Evolutionary conservation across 2,329 filamentous ascomycete genomes (phyloP).

Genomic region (Lasiodiplodia gonubiensis): DNA sequence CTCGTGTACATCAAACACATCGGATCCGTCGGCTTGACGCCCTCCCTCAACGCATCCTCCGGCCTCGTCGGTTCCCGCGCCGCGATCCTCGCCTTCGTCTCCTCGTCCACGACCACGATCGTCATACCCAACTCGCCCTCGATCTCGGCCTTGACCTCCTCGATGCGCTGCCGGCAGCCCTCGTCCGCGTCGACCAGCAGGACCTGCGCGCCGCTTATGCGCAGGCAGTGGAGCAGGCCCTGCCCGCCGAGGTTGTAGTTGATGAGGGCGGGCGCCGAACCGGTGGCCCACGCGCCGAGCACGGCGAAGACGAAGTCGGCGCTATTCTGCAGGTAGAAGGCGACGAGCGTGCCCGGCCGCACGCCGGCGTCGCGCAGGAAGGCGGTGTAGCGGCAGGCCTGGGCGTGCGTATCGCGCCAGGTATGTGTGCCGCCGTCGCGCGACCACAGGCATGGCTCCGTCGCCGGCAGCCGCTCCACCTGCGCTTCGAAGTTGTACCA

Average conservation of each 20-base stretch:
- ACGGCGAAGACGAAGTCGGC: constrained; percentile 71
- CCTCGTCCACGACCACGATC: constrained; percentile 59
- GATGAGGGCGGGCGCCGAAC: constrained; percentile 72
- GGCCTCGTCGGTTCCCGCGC: constrained; percentile 50
- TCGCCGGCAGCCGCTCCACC: constrained; percentile 45
- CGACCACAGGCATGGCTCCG: constrained; percentile 52
- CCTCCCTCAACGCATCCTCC: constrained; percentile 52
- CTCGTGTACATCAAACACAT: constrained; percentile 66
- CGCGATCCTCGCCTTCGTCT: constrained; percentile 50
- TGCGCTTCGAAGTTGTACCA: constrained; percentile 70
- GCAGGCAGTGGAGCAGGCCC: constrained; percentile 69
- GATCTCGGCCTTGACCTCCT: constrained; percentile 56
- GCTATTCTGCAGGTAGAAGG: constrained; percentile 70
- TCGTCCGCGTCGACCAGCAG: constrained; percentile 64
- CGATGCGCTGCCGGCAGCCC: constrained; percentile 44
- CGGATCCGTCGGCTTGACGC: constrained; percentile 49
- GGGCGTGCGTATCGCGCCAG: constrained; percentile 45
- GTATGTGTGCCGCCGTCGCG: constrained; percentile 65
- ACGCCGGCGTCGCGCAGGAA: constrained; percentile 55
- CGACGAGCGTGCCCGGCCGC: constrained; percentile 65
- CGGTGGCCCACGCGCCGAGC: constrained; percentile 62
- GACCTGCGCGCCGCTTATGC: constrained; percentile 61
- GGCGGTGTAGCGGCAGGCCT: constrained; percentile 45
- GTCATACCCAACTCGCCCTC: constrained; percentile 64
- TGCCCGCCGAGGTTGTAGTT: constrained; percentile 72